Evolutionary conservation across 257 asterid genomes (phyloP), one percentile per base, ranked within the genome.

Genomic region (Solanum medicagineum): DNA sequence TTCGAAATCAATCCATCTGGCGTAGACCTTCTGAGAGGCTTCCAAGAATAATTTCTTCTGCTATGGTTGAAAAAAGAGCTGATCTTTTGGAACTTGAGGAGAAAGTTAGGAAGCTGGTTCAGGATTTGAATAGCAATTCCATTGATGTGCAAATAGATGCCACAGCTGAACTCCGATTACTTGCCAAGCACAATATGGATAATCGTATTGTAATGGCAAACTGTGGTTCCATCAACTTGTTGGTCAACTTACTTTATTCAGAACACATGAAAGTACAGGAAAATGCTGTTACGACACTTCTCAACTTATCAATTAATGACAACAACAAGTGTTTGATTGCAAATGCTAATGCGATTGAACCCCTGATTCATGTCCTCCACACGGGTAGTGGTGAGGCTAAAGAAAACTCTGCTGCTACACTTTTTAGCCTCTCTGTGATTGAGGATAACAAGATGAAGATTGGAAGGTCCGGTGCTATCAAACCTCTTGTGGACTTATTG

Each of bases 111-210:
- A 84, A 60, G 32, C 63, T 84, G 24, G 87, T 89, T 62, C 87
- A 86, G 84, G 87, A 89, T 49, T 82, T 89, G 89, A 86, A 86
- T 84, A 84, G 66, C 80, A 53, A 73, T 66, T 84, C 87, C 42
- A 63, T 87, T 85, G 91, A 89, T 70, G 85, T 47, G 10, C 89
- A 87, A 65, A 89, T 89, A 84, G 83, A 82, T 17, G 90, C 90
- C 74, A 86, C 88, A 74, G 83, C 84, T 77, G 90, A 90, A 77
- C 88, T 89, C 62, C 89, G 91, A 12, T 24, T 89, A 40, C 91
- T 90, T 54, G 90, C 91, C 56, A 89, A 86, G 87, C 91, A 89
- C 85, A 90, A 86, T 79, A 88, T 85, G 87, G 90, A 90, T 77
- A 90, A 90, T 83, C 88, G 90, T 80, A 83, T 90, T 63, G 86